Evolutionary conservation across 83 land plant species (phyloP), one percentile per base, ranked within the genome.

Genomic region (Picea engelmannii): DNA sequence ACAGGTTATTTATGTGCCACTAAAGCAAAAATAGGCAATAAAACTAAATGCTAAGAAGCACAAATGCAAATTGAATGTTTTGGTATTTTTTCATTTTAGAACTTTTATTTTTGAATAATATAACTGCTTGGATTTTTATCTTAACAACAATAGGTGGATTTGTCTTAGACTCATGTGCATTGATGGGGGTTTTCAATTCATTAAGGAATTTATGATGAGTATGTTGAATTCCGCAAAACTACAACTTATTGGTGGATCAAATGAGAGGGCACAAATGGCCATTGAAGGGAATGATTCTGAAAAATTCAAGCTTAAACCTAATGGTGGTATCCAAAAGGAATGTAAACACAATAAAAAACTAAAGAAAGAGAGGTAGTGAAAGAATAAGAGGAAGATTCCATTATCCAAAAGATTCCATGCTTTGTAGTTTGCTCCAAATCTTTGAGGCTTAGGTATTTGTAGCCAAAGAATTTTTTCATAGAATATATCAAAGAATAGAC

Each of bases 381-480:
- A 27, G 31, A 27, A 27, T 27, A 27, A 27, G 31, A 27, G 31
- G 31, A 27, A 27, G 31, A 62, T 49, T n/a, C n/a, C n/a, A n/a
- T 42, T 89, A 91, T 82, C 71, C 75, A 20, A 95, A 94, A 84
- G 90, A 91, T 63, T 83, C 85, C 75, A 85, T 85, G 40, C 85
- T 94, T 0, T 89, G 83, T 86, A 82, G 91, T 0, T 78, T 84
- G 10, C 91, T 88, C 78, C 96, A 94, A 82, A 87, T 94, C 58
- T 49, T 94, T 58, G 96, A 94, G 84, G 85, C 89, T 5, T 94
- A 94, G 96, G 64, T 92, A 21, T 44, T 47, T 63, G 84, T 86
- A 5, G 86, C 91, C 67, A 64, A 82, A 15, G 58, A 82, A 67
- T 78, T 94, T 31, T 76, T 92, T 40, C 38, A 67, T 15, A 86